Percentiles rank a stretch among this genome's conserved stretches.
Evolutionary conservation across 2,329 filamentous ascomycete species (phyloP).

Genomic region (Blastomyces emzantsi): DNA sequence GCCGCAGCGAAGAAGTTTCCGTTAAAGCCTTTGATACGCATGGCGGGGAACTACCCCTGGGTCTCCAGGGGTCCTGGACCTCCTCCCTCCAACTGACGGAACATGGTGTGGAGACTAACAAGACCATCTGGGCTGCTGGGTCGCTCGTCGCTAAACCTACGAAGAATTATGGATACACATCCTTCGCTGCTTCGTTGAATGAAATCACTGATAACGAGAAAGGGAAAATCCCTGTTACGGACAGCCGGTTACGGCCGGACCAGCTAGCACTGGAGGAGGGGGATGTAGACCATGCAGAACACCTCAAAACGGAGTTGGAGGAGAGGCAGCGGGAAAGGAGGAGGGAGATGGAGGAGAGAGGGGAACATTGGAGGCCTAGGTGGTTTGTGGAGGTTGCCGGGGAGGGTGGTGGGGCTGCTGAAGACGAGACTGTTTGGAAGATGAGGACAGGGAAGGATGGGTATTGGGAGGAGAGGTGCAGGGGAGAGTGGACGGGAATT

Average conservation of each 20-base stretch:
- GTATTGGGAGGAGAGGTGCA: slow-evolving; percentile 83
- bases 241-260: slow-evolving; percentile 75
- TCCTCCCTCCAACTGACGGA: slow-evolving; percentile 57
- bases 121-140: slow-evolving; percentile 71
- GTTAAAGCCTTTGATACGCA: slow-evolving; percentile 62
- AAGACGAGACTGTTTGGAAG: slow-evolving; percentile 15
- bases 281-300: slow-evolving; percentile 73
- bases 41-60: slow-evolving; percentile 56
- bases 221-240: slow-evolving; percentile 66
- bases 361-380: slow-evolving; percentile 61
- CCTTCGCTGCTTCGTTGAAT: slow-evolving; percentile 78
- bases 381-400: slow-evolving; percentile 70
- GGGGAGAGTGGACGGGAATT: slow-evolving; percentile 55
- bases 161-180: slow-evolving; percentile 78
- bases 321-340: slow-evolving; percentile 72
- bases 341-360: slow-evolving; percentile 63
- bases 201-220: slow-evolving; percentile 76
- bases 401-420: slow-evolving; percentile 16
- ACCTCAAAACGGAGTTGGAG: slow-evolving; percentile 71
- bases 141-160: slow-evolving; percentile 67
- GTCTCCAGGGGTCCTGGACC: slow-evolving; percentile 80
- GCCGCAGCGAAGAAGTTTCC: slow-evolving; percentile 79
- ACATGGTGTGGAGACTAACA: slow-evolving; percentile 51
- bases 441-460: slow-evolving; percentile 67
- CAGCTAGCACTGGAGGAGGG: slow-evolving; percentile 78